Conservation (phyloP, 129 eudicot species). For the Centaurea solstitialis region DNA sequence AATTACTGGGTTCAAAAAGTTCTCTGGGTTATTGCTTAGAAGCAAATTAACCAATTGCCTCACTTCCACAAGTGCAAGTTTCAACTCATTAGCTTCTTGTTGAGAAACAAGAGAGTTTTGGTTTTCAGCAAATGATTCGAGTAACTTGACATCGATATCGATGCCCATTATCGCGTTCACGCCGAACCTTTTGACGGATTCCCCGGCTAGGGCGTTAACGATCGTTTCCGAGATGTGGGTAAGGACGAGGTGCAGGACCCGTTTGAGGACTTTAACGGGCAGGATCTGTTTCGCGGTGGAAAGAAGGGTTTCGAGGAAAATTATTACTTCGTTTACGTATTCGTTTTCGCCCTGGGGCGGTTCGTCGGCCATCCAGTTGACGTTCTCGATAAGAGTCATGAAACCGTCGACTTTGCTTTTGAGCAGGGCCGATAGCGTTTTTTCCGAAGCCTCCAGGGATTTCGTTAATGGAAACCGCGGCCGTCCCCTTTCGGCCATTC, state of each 20-base stretch:
- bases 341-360: constrained; percentile 84
- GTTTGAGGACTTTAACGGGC: constrained; percentile 76
- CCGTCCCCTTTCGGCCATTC: constrained; percentile 91
- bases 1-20: constrained; percentile 85
- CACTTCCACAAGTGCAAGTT: constrained; percentile 72
- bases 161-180: constrained; percentile 93
- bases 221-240: constrained; percentile 81
- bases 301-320: constrained; percentile 86
- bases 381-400: constrained; percentile 78
- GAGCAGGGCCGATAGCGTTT: constrained; percentile 77
- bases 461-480: constrained; percentile 73
- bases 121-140: constrained; percentile 95
- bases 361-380: constrained; percentile 96
- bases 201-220: constrained; percentile 75
- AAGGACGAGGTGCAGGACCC: constrained; percentile 83
- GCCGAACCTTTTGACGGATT: constrained; percentile 76
- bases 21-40: constrained; percentile 91
- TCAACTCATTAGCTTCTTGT: constrained; percentile 63
- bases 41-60: constrained; percentile 90
- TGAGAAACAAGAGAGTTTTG: constrained; percentile 76
- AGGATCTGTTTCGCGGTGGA: constrained; percentile 95
- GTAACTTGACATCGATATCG: constrained; percentile 67
- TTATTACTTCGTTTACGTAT: constrained; percentile 89
- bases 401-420: constrained; percentile 94
- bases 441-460: constrained; percentile 96